Evolutionary conservation across 225 moss, liverwort and hornwort species (phyloP).

Genomic region (Pseudisothecium myosuroides): DNA sequence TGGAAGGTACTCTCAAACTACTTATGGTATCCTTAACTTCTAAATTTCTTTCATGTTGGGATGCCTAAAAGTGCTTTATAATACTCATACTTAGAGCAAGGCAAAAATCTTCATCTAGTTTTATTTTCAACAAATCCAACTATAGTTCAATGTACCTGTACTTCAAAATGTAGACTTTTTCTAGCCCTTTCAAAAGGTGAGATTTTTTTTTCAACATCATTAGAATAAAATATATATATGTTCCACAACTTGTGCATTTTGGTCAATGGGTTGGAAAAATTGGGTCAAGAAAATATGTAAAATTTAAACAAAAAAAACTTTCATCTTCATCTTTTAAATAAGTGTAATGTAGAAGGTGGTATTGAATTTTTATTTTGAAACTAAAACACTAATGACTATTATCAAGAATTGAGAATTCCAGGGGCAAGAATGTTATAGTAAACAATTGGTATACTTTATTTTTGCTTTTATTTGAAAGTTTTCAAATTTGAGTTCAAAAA

Average conservation of each 20-base stretch:
- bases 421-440: background rate
- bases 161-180: background rate
- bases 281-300: background rate
- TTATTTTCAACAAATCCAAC: background rate
- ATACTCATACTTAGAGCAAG: accelerated
- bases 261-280: background rate
- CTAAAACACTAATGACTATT: background rate
- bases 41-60: background rate
- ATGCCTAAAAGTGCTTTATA: too few relatives aligned
- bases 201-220: too few relatives aligned
- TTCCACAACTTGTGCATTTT: background rate
- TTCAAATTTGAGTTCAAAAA: background rate
- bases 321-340: background rate
- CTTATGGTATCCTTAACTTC: background rate
- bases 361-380: background rate
- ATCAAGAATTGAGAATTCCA: background rate
- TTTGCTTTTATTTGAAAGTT: background rate
- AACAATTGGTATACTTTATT: background rate
- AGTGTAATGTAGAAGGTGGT: accelerated
- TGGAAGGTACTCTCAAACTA: background rate
- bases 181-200: background rate
- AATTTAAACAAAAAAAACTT: background rate
- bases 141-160: background rate
- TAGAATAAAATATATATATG: accelerated
- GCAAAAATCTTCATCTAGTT: background rate